Percentiles rank a stretch among this genome's conserved stretches.
These are phyloP conservation scores for Zygnema circumcarinatum DNA, from an alignment of 139 green algal genomes.

Conservation along the genomic window DNA sequence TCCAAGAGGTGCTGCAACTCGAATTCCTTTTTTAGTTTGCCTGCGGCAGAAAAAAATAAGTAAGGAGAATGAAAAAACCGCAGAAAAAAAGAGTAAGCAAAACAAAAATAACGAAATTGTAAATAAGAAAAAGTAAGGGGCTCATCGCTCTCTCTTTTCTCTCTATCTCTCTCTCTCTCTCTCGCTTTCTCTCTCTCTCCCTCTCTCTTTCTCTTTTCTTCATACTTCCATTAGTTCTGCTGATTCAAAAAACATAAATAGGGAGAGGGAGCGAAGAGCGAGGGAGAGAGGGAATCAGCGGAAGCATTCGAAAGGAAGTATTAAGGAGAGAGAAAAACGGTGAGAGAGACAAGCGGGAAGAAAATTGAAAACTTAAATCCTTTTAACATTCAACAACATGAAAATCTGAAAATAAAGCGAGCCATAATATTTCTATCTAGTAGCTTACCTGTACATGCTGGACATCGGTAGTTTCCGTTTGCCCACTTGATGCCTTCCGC, in stretches of 20 bases:
- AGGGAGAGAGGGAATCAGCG: too few species aligned
- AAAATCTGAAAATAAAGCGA: too few species aligned
- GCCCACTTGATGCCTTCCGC: background rate
- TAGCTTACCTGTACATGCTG: background rate
- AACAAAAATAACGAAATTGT: background rate
- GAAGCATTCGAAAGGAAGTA: too few species aligned
- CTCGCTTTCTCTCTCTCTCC: background rate
- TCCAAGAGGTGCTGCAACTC: background rate
- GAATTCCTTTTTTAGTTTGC: background rate
- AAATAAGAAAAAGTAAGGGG: too few species aligned
- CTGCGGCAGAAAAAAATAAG: background rate
- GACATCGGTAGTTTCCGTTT: background rate
- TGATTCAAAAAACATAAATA: too few species aligned
- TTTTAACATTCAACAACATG: too few species aligned
- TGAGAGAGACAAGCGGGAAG: too few species aligned
- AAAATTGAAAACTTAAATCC: too few species aligned
- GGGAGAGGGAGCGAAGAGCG: too few species aligned
- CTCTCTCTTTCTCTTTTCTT: background rate
- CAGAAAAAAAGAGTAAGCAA: background rate
- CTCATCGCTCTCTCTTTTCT: background rate
- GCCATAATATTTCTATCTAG: background rate
- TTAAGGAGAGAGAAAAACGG: too few species aligned
- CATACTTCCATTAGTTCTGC: too few species aligned
- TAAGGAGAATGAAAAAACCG: background rate
- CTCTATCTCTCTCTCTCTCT: background rate